phyloP scores from a whole-genome alignment of 345 rosid genomes.

The Eucalyptus pauciflora region DNA sequence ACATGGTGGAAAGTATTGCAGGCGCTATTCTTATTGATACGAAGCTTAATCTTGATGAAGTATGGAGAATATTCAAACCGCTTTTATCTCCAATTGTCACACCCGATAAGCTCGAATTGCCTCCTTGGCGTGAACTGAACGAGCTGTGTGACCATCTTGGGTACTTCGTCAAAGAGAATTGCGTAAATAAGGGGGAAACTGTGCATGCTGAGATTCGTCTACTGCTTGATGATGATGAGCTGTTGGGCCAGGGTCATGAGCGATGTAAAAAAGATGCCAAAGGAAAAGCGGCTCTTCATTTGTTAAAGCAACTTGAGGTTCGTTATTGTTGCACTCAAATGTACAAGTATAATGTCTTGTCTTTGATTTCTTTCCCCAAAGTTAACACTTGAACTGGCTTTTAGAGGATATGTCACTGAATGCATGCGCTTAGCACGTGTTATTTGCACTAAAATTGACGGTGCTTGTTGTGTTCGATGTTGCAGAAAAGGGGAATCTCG shows the following conservation, averaged over 20 bases:
- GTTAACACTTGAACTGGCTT: background rate
- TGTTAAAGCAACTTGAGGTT: conserved; percentile 82
- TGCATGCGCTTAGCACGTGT: background rate
- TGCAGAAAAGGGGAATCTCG: conserved; percentile 52
- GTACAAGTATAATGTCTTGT: background rate
- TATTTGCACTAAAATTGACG: background rate
- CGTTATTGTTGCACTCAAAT: background rate
- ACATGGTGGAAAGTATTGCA: conserved; percentile 76
- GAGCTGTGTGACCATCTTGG: conserved; percentile 79
- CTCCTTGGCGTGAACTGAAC: conserved; percentile 59
- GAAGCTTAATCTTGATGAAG: conserved; percentile 51
- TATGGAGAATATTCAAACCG: conserved; percentile 72
- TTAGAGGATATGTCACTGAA: background rate
- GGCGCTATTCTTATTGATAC: conserved; percentile 82
- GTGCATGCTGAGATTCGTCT: conserved; percentile 50
- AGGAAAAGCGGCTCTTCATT: conserved; percentile 69
- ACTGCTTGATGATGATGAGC: conserved; percentile 51
- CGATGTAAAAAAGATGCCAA: conserved; percentile 51
- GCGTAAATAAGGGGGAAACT: conserved; percentile 29
- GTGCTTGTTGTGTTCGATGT: background rate
- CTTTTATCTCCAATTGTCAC: conserved; percentile 75
- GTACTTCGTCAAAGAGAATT: conserved; percentile 39
- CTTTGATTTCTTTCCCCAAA: background rate
- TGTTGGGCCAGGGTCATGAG: conserved; percentile 59
- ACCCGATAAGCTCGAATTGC: conserved; percentile 68